Percentiles rank a stretch among this genome's conserved stretches.
Conservation (phyloP, 768 basidiomycete species). For the Suillus sp. region DNA sequence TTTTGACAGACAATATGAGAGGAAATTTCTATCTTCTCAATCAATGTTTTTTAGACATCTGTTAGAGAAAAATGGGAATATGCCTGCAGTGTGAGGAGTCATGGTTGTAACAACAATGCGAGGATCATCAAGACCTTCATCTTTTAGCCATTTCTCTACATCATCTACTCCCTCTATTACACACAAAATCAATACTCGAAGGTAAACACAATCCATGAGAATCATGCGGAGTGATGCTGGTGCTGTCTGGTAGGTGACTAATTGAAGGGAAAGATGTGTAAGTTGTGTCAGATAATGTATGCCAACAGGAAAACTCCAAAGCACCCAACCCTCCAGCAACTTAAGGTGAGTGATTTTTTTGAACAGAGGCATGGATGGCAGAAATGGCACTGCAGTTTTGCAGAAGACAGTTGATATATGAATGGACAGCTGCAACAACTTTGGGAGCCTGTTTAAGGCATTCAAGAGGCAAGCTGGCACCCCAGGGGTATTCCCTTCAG, state of each 20-base stretch:
- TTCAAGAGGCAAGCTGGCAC: not conserved
- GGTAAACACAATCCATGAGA: not conserved
- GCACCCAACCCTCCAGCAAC: conserved; percentile 4
- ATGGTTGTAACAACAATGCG: not conserved
- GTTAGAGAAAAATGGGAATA: too few species aligned
- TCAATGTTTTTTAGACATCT: too few species aligned
- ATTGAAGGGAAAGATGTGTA: conserved; percentile 1
- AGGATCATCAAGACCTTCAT: not conserved
- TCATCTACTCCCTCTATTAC: not conserved
- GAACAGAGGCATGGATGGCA: conserved; percentile 2
- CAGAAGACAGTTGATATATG: not conserved
- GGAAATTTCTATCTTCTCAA: too few species aligned
- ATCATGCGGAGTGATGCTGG: not conserved
- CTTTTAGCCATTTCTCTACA: not conserved
- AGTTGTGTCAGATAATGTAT: not conserved
- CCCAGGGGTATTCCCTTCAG: not conserved
- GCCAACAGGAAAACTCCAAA: conserved; percentile 1
- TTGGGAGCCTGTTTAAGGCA: not conserved
- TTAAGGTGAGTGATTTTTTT: conserved; percentile 3
- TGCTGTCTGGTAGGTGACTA: not conserved
- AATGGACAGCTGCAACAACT: not conserved
- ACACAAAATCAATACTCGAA: not conserved
- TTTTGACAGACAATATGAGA: too few species aligned
- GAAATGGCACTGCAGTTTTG: not conserved
- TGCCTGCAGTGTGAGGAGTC: too few species aligned